A percentile compares a stretch with the other conserved stretches of the same genome.
phyloP scores from a whole-genome alignment of 2,329 filamentous ascomycete species.

The Colletotrichum endophyticum region DNA sequence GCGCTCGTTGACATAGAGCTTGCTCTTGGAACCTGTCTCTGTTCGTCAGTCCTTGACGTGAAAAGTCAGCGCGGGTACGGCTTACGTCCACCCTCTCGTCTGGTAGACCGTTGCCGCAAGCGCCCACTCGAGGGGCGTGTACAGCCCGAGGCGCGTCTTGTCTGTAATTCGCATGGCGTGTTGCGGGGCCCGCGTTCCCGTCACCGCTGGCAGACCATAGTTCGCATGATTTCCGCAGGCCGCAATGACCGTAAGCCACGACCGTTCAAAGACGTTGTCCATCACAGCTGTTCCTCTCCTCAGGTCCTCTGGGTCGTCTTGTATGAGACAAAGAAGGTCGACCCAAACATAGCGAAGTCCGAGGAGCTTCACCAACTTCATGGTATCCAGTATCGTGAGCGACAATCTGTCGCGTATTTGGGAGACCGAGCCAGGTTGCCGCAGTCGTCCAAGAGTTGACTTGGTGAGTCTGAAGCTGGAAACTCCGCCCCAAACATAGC shows the following conservation, averaged over 20 bases:
- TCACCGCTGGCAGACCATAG: not conserved
- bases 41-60: rapidly evolving
- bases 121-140: not conserved
- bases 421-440: not conserved
- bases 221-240: not conserved
- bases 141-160: not conserved
- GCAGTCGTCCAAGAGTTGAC: not conserved
- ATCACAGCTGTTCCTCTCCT: not conserved
- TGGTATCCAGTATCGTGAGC: not conserved
- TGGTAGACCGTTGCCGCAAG: not conserved
- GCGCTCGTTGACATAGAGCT: not conserved
- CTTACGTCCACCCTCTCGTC: not conserved
- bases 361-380: not conserved
- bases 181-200: not conserved
- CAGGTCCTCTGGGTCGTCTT: not conserved
- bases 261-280: not conserved
- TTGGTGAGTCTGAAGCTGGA: not conserved
- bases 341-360: not conserved
- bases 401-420: not conserved
- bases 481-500: not conserved
- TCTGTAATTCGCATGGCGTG: not conserved
- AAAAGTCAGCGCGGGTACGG: rapidly evolving
- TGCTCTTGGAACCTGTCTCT: not conserved
- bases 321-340: not conserved
- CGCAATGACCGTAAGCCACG: not conserved